Evolutionary conservation across 352 stramenopile species (phyloP).

Genomic region (Pythium folliculosum): DNA sequence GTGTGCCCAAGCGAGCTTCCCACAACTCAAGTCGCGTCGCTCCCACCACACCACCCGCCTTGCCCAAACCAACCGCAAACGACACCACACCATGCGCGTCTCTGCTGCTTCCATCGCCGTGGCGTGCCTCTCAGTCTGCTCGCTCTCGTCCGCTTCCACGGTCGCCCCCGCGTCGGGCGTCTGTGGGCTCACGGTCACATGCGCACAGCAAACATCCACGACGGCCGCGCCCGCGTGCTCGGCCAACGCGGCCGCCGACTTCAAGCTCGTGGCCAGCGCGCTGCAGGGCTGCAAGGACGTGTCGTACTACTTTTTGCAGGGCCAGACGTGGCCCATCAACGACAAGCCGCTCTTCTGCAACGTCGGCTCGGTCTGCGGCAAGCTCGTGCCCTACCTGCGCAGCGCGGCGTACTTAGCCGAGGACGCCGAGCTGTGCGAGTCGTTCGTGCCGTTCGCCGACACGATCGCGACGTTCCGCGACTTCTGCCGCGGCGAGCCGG

Average conservation of each 20-base stretch:
- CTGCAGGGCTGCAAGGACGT: slow-evolving; percentile 24
- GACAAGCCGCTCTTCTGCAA: slow-evolving; percentile 16
- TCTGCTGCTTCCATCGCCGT: background rate
- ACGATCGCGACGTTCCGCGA: slow-evolving; percentile 26
- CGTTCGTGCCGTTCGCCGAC: slow-evolving; percentile 13
- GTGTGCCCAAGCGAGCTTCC: background rate
- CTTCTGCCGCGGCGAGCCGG: slow-evolving; percentile 20
- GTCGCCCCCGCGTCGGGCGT: slow-evolving; percentile 1
- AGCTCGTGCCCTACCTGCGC: slow-evolving; percentile 24
- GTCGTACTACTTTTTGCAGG: slow-evolving; percentile 21
- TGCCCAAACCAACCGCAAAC: background rate
- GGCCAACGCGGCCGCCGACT: slow-evolving; percentile 7
- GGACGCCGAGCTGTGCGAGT: slow-evolving; percentile 8
- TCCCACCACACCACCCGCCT: background rate
- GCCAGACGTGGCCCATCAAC: slow-evolving; percentile 25
- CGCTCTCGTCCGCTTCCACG: background rate
- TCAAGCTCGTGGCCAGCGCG: slow-evolving; percentile 8
- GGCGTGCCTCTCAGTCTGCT: background rate
- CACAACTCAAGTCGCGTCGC: background rate
- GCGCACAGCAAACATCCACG: slow-evolving; percentile 1
- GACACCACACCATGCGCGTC: background rate
- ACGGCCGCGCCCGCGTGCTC: slow-evolving; percentile 7
- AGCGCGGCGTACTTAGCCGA: slow-evolving; percentile 7
- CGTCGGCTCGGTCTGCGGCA: slow-evolving; percentile 11
- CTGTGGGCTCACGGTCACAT: slow-evolving; percentile 23